Evolutionary conservation across 305 asterid species (phyloP), one percentile per base, ranked within the genome.

Genomic region (Coffea humblotiana): DNA sequence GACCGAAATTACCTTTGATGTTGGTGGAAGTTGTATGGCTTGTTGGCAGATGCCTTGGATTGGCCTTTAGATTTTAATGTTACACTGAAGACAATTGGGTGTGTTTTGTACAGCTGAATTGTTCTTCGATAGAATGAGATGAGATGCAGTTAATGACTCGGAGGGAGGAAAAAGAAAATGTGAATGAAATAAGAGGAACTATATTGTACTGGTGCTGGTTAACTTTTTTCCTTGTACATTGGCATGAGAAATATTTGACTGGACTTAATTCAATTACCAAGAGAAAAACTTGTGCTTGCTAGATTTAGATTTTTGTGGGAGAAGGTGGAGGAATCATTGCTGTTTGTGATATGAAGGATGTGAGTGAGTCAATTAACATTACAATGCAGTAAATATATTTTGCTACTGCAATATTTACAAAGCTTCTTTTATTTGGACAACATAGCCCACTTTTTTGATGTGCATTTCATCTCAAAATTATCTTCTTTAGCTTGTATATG

Each of bases 61-160:
- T 21, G 61, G 9, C 27, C 61, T 27, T 72, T 1, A 67, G 11
- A 67, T 67, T 7, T 15, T 37, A 67, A 67, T 6, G 49, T 35
- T 68, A 68, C 27, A 18, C 15, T 4, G 19, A 45, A 19, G 25
- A 3, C 40, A 3, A 72, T 13, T 23, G 10, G 72, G 21, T 48
- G 4, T 32, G 51, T 68, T 68, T 16, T 40, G 27, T 74, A 9
- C 27, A 29, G 69, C 25, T 13, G 58, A 74, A 43, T 29, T 74
- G 15, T 14, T 74, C 48, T 56, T 32, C 82, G 90, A 78, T 82
- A 70, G 78, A 80, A 73, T 74, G 98, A 97, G 51, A 72, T 77
- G 32, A 77, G 51, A 64, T 77, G 21, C 66, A 54, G 23, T 16
- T 18, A 23, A 54, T 54, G 61, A 15, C 21, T 54, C n/a, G 1